Conservation (phyloP, 495 filamentous ascomycete species). For the Parathielavia hyrcaniae region DNA sequence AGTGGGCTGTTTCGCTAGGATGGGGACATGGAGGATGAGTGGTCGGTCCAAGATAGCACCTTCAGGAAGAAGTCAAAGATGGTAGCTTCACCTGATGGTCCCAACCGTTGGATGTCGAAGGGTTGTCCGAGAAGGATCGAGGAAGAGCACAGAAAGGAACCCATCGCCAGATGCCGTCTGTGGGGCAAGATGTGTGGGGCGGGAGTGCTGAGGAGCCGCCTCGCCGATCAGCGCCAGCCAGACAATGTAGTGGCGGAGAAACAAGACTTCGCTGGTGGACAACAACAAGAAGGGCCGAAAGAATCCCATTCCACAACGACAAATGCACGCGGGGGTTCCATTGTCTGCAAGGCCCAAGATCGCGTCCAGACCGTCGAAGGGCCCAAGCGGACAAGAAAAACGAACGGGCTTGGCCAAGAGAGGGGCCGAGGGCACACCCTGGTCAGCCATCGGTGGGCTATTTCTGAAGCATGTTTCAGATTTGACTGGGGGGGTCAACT, state of each 20-base stretch:
- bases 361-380: neutral
- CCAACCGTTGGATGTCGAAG: neutral
- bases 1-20: too few species aligned
- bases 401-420: neutral
- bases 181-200: constrained; percentile 4
- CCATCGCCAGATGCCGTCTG: neutral
- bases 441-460: constrained; percentile 21
- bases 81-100: neutral
- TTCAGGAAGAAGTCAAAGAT: too few species aligned
- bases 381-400: neutral
- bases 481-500: constrained; percentile 25
- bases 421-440: constrained; percentile 4
- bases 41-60: too few species aligned
- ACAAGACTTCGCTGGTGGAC: neutral
- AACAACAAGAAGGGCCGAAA: too few species aligned
- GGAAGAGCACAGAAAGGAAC: neutral
- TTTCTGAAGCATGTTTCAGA: constrained; percentile 36
- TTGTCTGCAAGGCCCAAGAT: neutral
- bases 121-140: neutral
- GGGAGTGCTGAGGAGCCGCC: too few species aligned
- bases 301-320: neutral
- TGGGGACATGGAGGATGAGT: too few species aligned
- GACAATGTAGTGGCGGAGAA: neutral
- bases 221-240: too few species aligned
- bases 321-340: neutral